Evolutionary conservation across 2,329 filamentous ascomycete genomes (phyloP).

Genomic region (Colletotrichum sojae): DNA sequence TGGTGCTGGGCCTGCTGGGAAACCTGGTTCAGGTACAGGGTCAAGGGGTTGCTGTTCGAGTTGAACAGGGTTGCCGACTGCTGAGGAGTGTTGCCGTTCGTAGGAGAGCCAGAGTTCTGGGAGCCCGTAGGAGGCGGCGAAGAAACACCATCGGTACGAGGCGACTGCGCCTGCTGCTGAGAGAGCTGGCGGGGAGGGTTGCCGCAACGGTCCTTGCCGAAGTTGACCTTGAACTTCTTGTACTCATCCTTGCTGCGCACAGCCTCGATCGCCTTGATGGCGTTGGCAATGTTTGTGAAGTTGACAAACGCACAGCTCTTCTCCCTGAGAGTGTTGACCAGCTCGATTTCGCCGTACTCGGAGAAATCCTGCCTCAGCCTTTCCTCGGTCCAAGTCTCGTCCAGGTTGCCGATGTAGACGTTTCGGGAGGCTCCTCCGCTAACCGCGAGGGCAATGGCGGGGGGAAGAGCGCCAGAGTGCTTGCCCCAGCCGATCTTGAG

Average conservation of each 20-base stretch:
- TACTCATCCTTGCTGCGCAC: conserved; percentile 96
- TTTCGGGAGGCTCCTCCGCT: conserved; percentile 98
- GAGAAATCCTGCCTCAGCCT: conserved; percentile 96
- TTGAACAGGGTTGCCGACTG: conserved; percentile 75
- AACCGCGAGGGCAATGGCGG: conserved; percentile 94
- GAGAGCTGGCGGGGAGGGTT: conserved; percentile 93
- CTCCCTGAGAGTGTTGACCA: conserved; percentile 96
- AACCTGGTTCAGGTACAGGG: conserved; percentile 91
- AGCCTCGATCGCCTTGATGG: conserved; percentile 98
- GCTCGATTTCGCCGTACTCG: conserved; percentile 96
- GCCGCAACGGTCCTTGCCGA: conserved; percentile 97
- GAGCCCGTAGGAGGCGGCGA: conserved; percentile 73
- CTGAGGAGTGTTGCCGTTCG: conserved; percentile 68
- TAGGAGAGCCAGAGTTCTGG: conserved; percentile 67
- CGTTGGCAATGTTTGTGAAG: conserved; percentile 99
- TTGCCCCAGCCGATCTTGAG: conserved; percentile 99
- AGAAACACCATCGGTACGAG: conserved; percentile 72
- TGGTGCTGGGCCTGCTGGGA: conserved; percentile 80
- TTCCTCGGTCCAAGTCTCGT: conserved; percentile 98
- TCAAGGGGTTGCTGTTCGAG: conserved; percentile 88
- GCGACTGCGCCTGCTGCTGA: conserved; percentile 74
- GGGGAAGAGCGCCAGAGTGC: conserved; percentile 95
- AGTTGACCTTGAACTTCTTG: conserved; percentile 99
- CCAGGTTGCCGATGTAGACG: conserved; percentile 97
- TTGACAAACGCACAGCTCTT: conserved; percentile 99